phyloP scores from a whole-genome alignment of 1,139 yeast genomes.

The Taiozyma onychis region DNA sequence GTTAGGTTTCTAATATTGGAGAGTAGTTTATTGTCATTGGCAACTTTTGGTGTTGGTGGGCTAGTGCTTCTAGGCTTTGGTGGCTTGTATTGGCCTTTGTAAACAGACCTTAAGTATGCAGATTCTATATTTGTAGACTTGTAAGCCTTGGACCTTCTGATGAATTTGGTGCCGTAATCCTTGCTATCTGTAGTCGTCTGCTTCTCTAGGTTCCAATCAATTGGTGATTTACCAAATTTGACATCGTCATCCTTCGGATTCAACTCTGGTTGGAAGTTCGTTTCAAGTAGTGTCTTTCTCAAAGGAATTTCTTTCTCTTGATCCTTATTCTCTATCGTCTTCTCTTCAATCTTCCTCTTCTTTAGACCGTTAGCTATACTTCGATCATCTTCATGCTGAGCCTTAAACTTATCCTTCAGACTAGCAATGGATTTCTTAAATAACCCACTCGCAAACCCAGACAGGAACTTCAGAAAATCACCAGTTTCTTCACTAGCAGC shows the following conservation, averaged over 20 bases:
- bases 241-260: conserved; percentile 12
- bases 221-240: conserved; percentile 17
- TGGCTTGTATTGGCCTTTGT: conserved; percentile 29
- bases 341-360: conserved; percentile 10
- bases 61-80: conserved; percentile 18
- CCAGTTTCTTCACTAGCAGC: conserved; percentile 11
- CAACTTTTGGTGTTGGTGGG: conserved; percentile 9
- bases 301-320: conserved; percentile 4
- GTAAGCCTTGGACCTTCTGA: conserved; percentile 15
- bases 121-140: conserved; percentile 23
- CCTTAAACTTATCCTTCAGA: background rate
- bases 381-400: background rate
- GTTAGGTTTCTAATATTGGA: conserved; percentile 9
- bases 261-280: conserved; percentile 11
- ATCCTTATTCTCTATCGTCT: conserved; percentile 1
- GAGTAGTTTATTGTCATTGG: conserved; percentile 2
- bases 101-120: conserved; percentile 28
- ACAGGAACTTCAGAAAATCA: background rate
- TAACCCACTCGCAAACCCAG: background rate
- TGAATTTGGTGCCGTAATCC: conserved; percentile 25
- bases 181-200: background rate
- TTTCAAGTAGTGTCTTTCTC: conserved; percentile 5
- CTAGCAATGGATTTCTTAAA: conserved; percentile 1
- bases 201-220: conserved; percentile 16
- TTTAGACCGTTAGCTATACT: conserved; percentile 2